A percentile compares a stretch with the other conserved stretches of the same genome.
Conservation (phyloP, 805 yeast species). For the Wickerhamiella cacticola region DNA sequence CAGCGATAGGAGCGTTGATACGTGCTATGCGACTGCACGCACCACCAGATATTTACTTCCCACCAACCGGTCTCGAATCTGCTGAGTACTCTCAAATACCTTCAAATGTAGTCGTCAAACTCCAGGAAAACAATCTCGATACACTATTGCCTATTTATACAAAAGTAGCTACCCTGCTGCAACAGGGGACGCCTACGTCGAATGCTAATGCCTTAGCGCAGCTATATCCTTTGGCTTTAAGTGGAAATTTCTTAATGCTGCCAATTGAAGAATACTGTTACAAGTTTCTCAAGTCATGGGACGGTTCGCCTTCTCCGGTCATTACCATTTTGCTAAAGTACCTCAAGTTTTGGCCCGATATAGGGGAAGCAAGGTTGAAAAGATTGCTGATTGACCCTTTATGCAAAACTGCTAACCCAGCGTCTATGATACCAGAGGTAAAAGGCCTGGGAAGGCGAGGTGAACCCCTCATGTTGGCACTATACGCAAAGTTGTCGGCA, state of each 20-base stretch:
- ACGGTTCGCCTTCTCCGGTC: not conserved
- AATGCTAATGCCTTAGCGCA: conserved; percentile 9
- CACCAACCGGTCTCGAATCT: conserved; percentile 10
- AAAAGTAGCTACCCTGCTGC: not conserved
- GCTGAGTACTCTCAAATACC: conserved; percentile 7
- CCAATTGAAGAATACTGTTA: conserved; percentile 13
- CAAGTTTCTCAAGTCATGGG: not conserved
- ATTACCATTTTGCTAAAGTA: not conserved
- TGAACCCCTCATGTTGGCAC: not conserved
- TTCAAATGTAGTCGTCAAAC: not conserved
- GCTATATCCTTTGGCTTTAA: not conserved
- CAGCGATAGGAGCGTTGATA: not conserved
- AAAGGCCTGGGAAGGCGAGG: not conserved
- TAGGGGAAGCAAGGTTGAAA: not conserved
- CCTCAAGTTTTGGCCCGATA: conserved; percentile 12
- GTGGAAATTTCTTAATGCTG: not conserved
- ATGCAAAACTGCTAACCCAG: not conserved
- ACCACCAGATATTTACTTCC: conserved; percentile 2
- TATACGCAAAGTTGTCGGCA: not conserved
- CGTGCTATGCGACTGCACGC: conserved; percentile 1
- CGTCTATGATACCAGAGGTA: not conserved
- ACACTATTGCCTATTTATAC: not conserved
- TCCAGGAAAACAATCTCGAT: not conserved
- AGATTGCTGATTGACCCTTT: conserved; percentile 1
- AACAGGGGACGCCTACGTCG: not conserved